phyloP scores from a whole-genome alignment of 768 basidiomycete species.

The Lactarius evosmus region DNA sequence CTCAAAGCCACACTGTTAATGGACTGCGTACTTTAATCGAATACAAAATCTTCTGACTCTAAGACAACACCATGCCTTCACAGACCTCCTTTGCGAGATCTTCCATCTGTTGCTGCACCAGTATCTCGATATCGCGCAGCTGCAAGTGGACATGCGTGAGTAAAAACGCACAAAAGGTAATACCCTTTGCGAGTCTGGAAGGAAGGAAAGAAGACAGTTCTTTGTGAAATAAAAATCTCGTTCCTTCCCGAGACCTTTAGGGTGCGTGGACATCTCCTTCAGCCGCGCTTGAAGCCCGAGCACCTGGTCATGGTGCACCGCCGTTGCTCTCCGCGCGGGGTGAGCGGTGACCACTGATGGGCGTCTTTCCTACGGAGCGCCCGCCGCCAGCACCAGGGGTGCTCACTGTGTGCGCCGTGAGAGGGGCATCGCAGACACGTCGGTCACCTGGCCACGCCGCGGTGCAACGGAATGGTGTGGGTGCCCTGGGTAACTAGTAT shows the following conservation, averaged over 20 bases:
- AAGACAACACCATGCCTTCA: slow-evolving; percentile 58
- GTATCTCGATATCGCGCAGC: slow-evolving; percentile 95
- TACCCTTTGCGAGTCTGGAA: neutral
- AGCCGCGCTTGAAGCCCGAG: slow-evolving; percentile 71
- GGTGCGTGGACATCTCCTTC: slow-evolving; percentile 72
- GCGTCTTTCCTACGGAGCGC: slow-evolving; percentile 68
- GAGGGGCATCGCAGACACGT: slow-evolving; percentile 77
- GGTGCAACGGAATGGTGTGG: slow-evolving; percentile 83
- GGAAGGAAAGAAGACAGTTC: slow-evolving; percentile 43
- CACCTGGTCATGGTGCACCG: slow-evolving; percentile 65
- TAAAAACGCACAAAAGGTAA: slow-evolving; percentile 9
- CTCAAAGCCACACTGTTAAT: slow-evolving; percentile 84
- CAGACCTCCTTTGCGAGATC: slow-evolving; percentile 52
- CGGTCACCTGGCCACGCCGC: slow-evolving; percentile 72
- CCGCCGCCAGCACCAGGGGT: slow-evolving; percentile 33
- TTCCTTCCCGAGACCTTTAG: slow-evolving; percentile 95
- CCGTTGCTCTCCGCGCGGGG: slow-evolving; percentile 48
- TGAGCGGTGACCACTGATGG: slow-evolving; percentile 67
- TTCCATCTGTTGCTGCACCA: slow-evolving; percentile 80
- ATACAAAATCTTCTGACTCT: slow-evolving; percentile 92
- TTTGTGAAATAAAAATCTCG: slow-evolving; percentile 98
- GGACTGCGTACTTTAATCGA: slow-evolving; percentile 75
- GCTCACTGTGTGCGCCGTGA: slow-evolving; percentile 40
- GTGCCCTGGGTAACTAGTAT: slow-evolving; percentile 82
- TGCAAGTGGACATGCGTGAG: slow-evolving; percentile 35